These are phyloP conservation scores for Ailanthus altissimus DNA, from an alignment of 345 rosid genomes.

Conservation along the genomic window DNA sequence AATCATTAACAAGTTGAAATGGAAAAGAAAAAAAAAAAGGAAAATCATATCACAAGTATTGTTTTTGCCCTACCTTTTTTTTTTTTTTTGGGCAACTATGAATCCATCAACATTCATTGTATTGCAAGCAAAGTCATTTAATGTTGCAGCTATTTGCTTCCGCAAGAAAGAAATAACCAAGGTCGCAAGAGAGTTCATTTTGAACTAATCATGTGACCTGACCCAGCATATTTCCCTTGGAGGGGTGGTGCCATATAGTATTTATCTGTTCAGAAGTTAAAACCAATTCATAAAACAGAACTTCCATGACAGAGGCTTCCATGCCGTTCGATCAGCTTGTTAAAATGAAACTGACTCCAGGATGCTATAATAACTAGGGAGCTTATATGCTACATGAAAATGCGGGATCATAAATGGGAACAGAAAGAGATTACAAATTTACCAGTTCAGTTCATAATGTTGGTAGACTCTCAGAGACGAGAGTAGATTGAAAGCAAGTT, in stretches of 20 bases:
- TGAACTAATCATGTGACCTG: background rate
- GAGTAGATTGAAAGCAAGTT: background rate
- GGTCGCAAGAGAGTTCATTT: background rate
- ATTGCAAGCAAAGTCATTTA: background rate
- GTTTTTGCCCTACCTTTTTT: too few relatives aligned
- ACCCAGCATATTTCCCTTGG: background rate
- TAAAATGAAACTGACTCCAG: too few relatives aligned
- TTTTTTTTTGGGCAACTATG: background rate
- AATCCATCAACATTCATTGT: background rate
- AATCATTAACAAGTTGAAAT: background rate
- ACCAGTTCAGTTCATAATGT: background rate
- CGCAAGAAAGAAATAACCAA: background rate
- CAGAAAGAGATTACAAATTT: constrained; percentile 6
- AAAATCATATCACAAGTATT: background rate
- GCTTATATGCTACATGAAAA: background rate
- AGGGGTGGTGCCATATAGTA: background rate
- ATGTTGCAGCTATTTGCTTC: background rate
- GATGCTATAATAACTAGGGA: background rate
- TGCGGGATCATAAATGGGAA: background rate
- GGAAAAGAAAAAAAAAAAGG: background rate
- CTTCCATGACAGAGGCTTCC: too few relatives aligned
- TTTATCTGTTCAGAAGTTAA: background rate
- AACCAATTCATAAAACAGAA: constrained; percentile 3
- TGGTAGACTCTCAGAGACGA: background rate
- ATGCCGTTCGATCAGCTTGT: background rate